phyloP scores from a whole-genome alignment of 2,329 filamentous ascomycete genomes.

The Talaromyces sp. region DNA sequence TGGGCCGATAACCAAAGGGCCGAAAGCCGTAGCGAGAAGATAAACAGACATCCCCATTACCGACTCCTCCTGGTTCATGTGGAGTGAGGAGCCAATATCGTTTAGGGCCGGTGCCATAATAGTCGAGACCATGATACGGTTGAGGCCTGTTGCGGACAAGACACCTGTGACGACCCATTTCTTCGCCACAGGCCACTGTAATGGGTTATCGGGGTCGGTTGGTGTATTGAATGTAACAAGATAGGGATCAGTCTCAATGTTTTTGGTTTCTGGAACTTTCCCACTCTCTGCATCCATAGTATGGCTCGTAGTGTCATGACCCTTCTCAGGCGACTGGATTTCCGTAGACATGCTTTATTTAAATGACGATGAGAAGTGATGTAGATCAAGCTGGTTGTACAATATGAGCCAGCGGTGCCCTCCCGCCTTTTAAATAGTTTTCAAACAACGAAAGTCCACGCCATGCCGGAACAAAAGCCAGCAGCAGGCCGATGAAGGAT shows the following conservation, averaged over 20 bases:
- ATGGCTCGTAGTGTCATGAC: neutral
- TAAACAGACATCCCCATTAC: constrained; percentile 45
- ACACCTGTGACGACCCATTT: constrained; percentile 52
- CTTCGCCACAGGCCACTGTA: constrained; percentile 45
- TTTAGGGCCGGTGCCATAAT: constrained; percentile 47
- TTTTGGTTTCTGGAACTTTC: neutral
- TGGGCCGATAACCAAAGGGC: constrained; percentile 41
- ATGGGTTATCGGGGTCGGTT: constrained; percentile 28
- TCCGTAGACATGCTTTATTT: neutral
- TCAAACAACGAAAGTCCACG: neutral
- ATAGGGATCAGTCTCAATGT: constrained; percentile 7
- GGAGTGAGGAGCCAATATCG: constrained; percentile 45
- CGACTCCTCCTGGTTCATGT: constrained; percentile 37
- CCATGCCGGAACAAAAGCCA: neutral
- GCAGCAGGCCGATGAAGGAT: neutral
- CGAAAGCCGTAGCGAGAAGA: constrained; percentile 42
- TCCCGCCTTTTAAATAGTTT: neutral
- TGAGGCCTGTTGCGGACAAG: constrained; percentile 49
- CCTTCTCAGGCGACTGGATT: neutral
- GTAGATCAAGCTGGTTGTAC: neutral
- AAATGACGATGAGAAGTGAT: neutral
- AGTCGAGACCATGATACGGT: constrained; percentile 54
- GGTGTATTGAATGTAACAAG: constrained; percentile 40
- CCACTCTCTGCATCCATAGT: neutral
- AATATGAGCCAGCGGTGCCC: neutral